Conservation (phyloP, 345 rosid genomes). For the Aurinia saxatilis region DNA sequence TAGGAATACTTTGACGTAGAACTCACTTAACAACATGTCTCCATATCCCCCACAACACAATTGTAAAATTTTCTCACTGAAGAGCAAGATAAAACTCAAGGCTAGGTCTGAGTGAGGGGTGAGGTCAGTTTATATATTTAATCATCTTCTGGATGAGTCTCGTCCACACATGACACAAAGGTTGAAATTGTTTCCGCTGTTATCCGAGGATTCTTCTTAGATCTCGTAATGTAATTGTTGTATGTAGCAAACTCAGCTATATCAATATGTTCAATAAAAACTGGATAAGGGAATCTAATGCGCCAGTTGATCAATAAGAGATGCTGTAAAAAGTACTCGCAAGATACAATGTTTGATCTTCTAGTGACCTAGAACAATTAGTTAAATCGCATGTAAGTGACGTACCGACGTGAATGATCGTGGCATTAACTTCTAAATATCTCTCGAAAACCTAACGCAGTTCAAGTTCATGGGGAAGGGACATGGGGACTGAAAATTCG, state of each 20-base stretch:
- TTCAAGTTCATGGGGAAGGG: too few relatives aligned
- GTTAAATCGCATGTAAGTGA: too few relatives aligned
- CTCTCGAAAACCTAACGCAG: too few relatives aligned
- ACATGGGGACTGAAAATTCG: too few relatives aligned
- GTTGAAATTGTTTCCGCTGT: neutral
- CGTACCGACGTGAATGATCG: too few relatives aligned
- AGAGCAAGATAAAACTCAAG: conserved; percentile 33
- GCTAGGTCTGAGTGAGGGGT: conserved; percentile 41
- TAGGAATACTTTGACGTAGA: too few relatives aligned
- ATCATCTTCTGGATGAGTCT: neutral
- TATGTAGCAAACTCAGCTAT: conserved; percentile 15
- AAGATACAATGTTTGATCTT: too few relatives aligned
- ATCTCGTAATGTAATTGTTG: neutral
- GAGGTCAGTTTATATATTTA: conserved; percentile 1
- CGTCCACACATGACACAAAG: neutral
- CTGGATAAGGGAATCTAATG: neutral
- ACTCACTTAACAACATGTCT: too few relatives aligned
- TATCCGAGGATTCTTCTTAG: neutral
- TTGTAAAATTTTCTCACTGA: too few relatives aligned
- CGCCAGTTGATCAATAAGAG: neutral
- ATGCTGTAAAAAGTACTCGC: conserved; percentile 18
- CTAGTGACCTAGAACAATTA: too few relatives aligned
- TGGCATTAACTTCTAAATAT: too few relatives aligned
- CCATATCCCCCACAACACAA: too few relatives aligned
- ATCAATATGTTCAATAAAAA: conserved; percentile 15